Conservation (phyloP, 495 filamentous ascomycete species). For the Pyrenopolyporus hunteri region DNA sequence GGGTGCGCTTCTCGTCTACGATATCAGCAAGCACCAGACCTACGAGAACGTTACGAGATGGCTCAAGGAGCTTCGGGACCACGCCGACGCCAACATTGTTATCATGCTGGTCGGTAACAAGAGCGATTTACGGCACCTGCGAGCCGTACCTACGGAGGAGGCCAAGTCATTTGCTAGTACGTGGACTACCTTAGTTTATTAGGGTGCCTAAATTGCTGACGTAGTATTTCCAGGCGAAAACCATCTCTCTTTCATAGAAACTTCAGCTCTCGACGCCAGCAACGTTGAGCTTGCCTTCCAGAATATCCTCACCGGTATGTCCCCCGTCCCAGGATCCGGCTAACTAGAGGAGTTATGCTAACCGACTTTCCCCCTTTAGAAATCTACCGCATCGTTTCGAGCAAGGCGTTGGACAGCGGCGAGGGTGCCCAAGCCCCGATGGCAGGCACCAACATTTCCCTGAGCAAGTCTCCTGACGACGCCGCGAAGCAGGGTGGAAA, state of each 20-base stretch:
- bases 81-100: conserved; percentile 98
- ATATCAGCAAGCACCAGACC: conserved; percentile 99
- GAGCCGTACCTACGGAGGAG: conserved; percentile 97
- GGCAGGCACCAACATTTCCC: conserved; percentile 76
- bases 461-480: conserved; percentile 79
- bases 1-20: conserved; percentile 96
- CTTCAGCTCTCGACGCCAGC: conserved; percentile 96
- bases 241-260: conserved; percentile 97
- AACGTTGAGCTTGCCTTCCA: conserved; percentile 99
- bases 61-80: conserved; percentile 98
- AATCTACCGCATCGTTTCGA: conserved; percentile 99
- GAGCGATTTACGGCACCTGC: conserved; percentile 98
- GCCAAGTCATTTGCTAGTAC: conserved; percentile 97
- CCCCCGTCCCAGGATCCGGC: conserved; percentile 5
- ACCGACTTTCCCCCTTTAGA: conserved; percentile 66
- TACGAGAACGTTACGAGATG: conserved; percentile 99
- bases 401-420: conserved; percentile 89
- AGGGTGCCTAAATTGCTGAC: conserved; percentile 33
- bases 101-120: conserved; percentile 99
- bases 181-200: conserved; percentile 40
- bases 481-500: conserved; percentile 77
- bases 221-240: conserved; percentile 73
- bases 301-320: conserved; percentile 95
- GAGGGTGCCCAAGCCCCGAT: conserved; percentile 77
- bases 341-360: conserved; percentile 17